These are phyloP conservation scores for Alternaria metachromatica DNA, from an alignment of 2,329 filamentous ascomycete genomes.

Conservation along the genomic window DNA sequence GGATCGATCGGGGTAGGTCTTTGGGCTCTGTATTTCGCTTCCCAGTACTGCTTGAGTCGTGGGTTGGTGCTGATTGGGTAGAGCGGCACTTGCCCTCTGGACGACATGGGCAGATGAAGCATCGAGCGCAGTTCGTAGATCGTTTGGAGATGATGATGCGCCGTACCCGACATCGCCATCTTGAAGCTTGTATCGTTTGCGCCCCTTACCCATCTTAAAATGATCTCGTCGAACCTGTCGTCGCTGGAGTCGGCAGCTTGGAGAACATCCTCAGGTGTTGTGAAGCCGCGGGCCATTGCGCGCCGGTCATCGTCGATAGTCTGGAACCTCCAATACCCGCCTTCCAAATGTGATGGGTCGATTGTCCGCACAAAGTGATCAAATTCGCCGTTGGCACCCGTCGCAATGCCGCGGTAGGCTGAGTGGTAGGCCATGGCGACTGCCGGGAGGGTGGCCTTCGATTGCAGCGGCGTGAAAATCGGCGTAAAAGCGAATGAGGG, in stretches of 20 bases:
- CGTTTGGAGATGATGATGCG: constrained; percentile 14
- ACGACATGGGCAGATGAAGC: constrained; percentile 16
- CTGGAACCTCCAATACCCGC: constrained; percentile 27
- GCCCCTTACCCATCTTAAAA: constrained; percentile 24
- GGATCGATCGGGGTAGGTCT: background rate
- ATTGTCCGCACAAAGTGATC: constrained; percentile 7
- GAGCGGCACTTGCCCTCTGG: constrained; percentile 17
- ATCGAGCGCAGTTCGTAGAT: constrained; percentile 21
- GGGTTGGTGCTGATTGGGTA: constrained; percentile 16
- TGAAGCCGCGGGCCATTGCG: constrained; percentile 16
- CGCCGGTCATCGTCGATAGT: constrained; percentile 19
- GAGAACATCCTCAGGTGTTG: constrained; percentile 23
- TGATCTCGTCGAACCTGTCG: constrained; percentile 17
- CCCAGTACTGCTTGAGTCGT: constrained; percentile 12
- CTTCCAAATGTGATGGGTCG: constrained; percentile 1
- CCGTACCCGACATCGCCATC: constrained; percentile 8
- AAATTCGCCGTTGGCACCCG: constrained; percentile 14
- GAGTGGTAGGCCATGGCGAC: constrained; percentile 10
- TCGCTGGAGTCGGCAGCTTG: constrained; percentile 15
- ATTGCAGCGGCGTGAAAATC: background rate
- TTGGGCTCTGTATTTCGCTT: background rate
- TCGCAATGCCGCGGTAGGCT: constrained; percentile 11
- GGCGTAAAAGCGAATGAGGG: background rate
- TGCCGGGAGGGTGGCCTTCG: background rate
- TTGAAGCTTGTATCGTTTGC: constrained; percentile 3